Evolutionary conservation across 495 filamentous ascomycete genomes (phyloP), one percentile per base, ranked within the genome.

Genomic region (Letharia columbiana): DNA sequence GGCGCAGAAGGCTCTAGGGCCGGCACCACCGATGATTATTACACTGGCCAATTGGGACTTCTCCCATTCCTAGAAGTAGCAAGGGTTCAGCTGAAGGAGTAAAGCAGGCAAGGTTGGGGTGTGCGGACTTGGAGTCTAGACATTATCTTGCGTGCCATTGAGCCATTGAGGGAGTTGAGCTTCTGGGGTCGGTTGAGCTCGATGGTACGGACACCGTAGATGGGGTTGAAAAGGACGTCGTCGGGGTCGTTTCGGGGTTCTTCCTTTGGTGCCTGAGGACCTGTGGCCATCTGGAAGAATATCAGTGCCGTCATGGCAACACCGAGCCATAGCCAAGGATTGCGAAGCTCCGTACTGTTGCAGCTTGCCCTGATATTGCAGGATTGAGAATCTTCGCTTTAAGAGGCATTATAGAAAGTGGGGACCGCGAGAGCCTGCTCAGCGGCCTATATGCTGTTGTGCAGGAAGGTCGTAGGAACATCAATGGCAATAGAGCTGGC

Each of bases 31-130:
- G 67, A 98, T 86, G 76, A 98, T 85, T 69, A 98, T 80, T 39
- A 97, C 86, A 77, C 93, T 95, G 67, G 94, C 92, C 71, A 98
- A 80, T 71, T 94, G 86, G 45, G 93, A 98, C 74, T 95, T 94
- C 74, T 89, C 82, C 91, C 91, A 98, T 82, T 97, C 92, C 39
- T 64, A 56, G 52, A 56, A 6, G 52, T 2, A 35, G 31, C 31
- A 20, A 20, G 28, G 9, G 18, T 50, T 58, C n/a, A 31, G 57
- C 37, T 28, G 15, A 1, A 31, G 31, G 42, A 62, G 5, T 42
- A 40, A 69, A 72, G 71, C 74, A 69, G 40, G 44, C 28, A 13
- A 23, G 54, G 45, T 33, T 28, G 61, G 63, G 31, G n/a, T 28
- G 39, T 47, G 40, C 70, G 72, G 72, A 87, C 86, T 87, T 56